Evolutionary conservation across 768 basidiomycete genomes (phyloP).

Genomic region (Lepiota subincarnata): DNA sequence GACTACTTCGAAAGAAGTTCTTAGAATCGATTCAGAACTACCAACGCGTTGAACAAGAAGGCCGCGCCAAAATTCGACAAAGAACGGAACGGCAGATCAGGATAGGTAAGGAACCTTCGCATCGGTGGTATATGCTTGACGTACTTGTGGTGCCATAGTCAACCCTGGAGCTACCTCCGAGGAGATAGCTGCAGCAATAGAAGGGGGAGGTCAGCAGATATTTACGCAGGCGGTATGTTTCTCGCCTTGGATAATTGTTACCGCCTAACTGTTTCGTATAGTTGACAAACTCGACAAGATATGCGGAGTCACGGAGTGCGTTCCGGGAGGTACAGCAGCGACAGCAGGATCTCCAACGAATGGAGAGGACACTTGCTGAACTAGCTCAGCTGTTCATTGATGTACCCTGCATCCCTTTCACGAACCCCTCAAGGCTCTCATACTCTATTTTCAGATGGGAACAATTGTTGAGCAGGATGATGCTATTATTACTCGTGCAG

Average conservation of each 20-base stretch:
- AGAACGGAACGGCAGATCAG: conserved; percentile 72
- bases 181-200: conserved; percentile 69
- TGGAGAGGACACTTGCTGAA: conserved; percentile 86
- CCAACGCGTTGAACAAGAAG: conserved; percentile 71
- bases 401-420: conserved; percentile 32
- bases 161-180: conserved; percentile 85
- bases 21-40: conserved; percentile 74
- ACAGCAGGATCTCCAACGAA: conserved; percentile 79
- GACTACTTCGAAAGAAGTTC: conserved; percentile 62
- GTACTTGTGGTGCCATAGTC: conserved; percentile 38
- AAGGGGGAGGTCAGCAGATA: conserved; percentile 62
- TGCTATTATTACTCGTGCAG: conserved; percentile 60
- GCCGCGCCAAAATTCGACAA: conserved; percentile 57
- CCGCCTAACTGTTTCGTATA: conserved; percentile 22
- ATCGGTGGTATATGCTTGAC: neutral
- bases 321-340: conserved; percentile 87
- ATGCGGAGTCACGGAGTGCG: conserved; percentile 76
- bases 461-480: conserved; percentile 78
- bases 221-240: conserved; percentile 68
- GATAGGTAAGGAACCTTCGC: conserved; percentile 49
- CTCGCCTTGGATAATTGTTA: conserved; percentile 4
- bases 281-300: conserved; percentile 76
- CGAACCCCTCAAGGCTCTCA: neutral
- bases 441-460: conserved; percentile 54
- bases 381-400: conserved; percentile 87